Percentiles rank a stretch among this genome's conserved stretches.
Evolutionary conservation across 768 basidiomycete species (phyloP).

Genomic region (Rickenella mellea): DNA sequence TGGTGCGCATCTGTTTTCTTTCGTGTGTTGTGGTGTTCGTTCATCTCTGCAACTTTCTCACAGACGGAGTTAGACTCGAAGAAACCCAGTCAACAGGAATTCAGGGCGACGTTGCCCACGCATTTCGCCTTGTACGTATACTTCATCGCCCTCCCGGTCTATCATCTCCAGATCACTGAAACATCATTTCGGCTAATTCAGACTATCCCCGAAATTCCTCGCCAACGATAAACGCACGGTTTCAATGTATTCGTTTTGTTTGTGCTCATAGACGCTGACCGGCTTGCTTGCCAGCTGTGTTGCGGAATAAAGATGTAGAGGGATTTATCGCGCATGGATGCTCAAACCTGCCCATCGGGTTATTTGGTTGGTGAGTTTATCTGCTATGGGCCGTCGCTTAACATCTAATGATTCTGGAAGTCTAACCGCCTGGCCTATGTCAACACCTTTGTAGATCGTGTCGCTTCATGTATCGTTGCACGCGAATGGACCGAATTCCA

Average conservation of each 20-base stretch:
- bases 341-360: slow-evolving; percentile 77
- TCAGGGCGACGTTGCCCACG: slow-evolving; percentile 84
- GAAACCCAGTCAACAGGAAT: too few species aligned
- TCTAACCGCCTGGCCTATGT: slow-evolving; percentile 83
- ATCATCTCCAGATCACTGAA: slow-evolving; percentile 17
- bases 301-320: slow-evolving; percentile 79
- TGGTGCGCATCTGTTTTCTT: too few species aligned
- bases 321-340: slow-evolving; percentile 91
- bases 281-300: slow-evolving; percentile 51
- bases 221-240: slow-evolving; percentile 88
- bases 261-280: not conserved
- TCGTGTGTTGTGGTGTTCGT: too few species aligned
- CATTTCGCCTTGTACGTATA: slow-evolving; percentile 83
- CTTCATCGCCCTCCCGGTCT: slow-evolving; percentile 14
- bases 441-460: slow-evolving; percentile 75
- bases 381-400: slow-evolving; percentile 2
- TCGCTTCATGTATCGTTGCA: slow-evolving; percentile 4
- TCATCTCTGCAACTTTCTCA: too few species aligned
- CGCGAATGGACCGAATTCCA: slow-evolving; percentile 1
- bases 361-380: slow-evolving; percentile 68
- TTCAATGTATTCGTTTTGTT: slow-evolving; percentile 10
- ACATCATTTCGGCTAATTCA: slow-evolving; percentile 55
- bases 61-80: too few species aligned
- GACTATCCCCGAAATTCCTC: slow-evolving; percentile 74
- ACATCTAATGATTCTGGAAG: slow-evolving; percentile 8